A percentile compares a stretch with the other conserved stretches of the same genome.
Conservation (phyloP, 2,329 filamentous ascomycete species). For the Fusarium lateritium region DNA sequence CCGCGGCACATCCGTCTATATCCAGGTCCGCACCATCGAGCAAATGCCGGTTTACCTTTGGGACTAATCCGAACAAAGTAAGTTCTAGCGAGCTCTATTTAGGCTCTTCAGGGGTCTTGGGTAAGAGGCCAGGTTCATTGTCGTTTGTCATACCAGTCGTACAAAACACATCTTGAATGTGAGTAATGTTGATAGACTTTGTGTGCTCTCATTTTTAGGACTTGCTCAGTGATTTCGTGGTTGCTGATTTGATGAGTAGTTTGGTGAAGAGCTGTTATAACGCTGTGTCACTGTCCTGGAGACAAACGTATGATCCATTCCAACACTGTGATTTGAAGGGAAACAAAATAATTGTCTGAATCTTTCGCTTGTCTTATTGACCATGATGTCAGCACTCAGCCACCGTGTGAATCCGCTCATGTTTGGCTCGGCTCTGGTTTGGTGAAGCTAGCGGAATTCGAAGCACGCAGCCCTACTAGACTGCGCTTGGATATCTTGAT, state of each 20-base stretch:
- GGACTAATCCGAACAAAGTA: slow-evolving; percentile 32
- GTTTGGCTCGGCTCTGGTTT: slow-evolving; percentile 17
- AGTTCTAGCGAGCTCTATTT: slow-evolving; percentile 29
- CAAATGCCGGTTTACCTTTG: slow-evolving; percentile 44
- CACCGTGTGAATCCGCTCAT: slow-evolving; percentile 34
- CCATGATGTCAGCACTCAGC: slow-evolving; percentile 46
- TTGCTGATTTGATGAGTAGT: too few relatives aligned
- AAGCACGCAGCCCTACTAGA: slow-evolving; percentile 11
- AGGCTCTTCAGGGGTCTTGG: slow-evolving; percentile 28
- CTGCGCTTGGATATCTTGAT: slow-evolving; percentile 30
- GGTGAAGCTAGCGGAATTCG: slow-evolving; percentile 23
- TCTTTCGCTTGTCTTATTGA: slow-evolving; percentile 28
- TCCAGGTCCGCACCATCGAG: slow-evolving; percentile 38
- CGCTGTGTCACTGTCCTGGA: slow-evolving; percentile 9
- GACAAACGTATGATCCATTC: slow-evolving; percentile 10
- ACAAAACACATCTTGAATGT: not conserved
- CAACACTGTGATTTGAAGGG: slow-evolving; percentile 24
- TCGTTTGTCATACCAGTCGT: slow-evolving; percentile 13
- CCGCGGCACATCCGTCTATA: slow-evolving; percentile 46
- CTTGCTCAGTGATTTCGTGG: too few relatives aligned
- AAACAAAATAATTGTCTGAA: slow-evolving; percentile 27
- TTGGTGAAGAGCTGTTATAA: too few relatives aligned
- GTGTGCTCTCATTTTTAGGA: too few relatives aligned
- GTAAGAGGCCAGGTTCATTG: slow-evolving; percentile 20
- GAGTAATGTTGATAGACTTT: not conserved